A percentile compares a stretch with the other conserved stretches of the same genome.
Conservation (phyloP, 179 eudicot genomes). For the Gypsophila paniculata region DNA sequence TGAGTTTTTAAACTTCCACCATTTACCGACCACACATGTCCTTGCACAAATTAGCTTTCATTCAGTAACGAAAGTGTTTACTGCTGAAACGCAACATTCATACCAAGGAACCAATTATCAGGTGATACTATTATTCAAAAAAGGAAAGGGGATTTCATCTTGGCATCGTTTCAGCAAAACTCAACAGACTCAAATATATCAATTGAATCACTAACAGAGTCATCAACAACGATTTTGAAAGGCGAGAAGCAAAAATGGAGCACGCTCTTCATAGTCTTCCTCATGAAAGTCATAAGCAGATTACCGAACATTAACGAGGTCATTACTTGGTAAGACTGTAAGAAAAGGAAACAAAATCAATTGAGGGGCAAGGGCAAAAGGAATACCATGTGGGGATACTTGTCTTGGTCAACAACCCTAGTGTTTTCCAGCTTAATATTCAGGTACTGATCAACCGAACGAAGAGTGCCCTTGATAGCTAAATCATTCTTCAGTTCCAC, state of each 20-base stretch:
- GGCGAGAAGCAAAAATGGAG: background rate
- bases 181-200: background rate
- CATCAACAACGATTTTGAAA: background rate
- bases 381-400: slow-evolving; percentile 89
- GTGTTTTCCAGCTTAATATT: slow-evolving; percentile 94
- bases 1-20: background rate
- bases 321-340: background rate
- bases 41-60: background rate
- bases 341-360: background rate
- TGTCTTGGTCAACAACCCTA: slow-evolving; percentile 93
- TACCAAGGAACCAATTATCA: background rate
- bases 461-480: slow-evolving; percentile 81
- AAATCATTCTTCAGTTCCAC: slow-evolving; percentile 92
- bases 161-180: background rate
- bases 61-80: background rate
- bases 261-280: background rate
- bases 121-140: background rate
- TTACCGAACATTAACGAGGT: background rate
- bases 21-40: background rate
- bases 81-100: background rate
- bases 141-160: background rate
- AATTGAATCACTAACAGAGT: background rate
- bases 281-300: background rate
- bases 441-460: slow-evolving; percentile 93
- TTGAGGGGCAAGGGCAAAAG: slow-evolving; percentile 1